Evolutionary conservation across 768 basidiomycete species (phyloP).

Genomic region (Exsudoporus frostii): DNA sequence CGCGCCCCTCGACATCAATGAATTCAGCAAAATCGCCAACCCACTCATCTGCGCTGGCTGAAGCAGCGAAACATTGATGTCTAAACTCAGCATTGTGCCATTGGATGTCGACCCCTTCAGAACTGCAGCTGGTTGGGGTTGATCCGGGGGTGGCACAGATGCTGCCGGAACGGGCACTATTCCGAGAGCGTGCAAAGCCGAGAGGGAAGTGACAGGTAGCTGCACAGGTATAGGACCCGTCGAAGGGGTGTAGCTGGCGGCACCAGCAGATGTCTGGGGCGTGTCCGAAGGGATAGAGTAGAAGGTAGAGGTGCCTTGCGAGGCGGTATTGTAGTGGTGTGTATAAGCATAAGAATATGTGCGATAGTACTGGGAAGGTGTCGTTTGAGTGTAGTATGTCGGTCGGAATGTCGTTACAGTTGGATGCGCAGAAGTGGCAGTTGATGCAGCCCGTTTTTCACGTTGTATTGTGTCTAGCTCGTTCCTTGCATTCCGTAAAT

Average conservation of each 20-base stretch:
- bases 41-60: constrained; percentile 78
- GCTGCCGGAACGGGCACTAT: constrained; percentile 66
- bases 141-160: constrained; percentile 49
- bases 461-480: constrained; percentile 68
- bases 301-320: constrained; percentile 22
- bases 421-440: constrained; percentile 28
- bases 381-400: constrained; percentile 32
- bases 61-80: constrained; percentile 73
- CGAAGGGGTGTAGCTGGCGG: constrained; percentile 30
- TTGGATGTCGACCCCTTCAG: constrained; percentile 68
- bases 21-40: constrained; percentile 66
- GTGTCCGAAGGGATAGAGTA: constrained; percentile 32
- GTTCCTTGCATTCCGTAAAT: constrained; percentile 58
- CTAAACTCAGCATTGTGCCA: constrained; percentile 69
- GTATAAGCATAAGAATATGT: constrained; percentile 64
- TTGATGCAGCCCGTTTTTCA: constrained; percentile 54
- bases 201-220: constrained; percentile 58
- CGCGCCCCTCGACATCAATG: constrained; percentile 53
- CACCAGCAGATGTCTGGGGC: constrained; percentile 34
- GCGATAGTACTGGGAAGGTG: constrained; percentile 58
- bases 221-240: constrained; percentile 56
- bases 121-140: constrained; percentile 72
- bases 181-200: constrained; percentile 63
- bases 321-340: constrained; percentile 45
- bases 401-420: constrained; percentile 40